A percentile compares a stretch with the other conserved stretches of the same genome.
Conservation (phyloP, 805 yeast species). For the Diddensiella caesifluorescens region DNA sequence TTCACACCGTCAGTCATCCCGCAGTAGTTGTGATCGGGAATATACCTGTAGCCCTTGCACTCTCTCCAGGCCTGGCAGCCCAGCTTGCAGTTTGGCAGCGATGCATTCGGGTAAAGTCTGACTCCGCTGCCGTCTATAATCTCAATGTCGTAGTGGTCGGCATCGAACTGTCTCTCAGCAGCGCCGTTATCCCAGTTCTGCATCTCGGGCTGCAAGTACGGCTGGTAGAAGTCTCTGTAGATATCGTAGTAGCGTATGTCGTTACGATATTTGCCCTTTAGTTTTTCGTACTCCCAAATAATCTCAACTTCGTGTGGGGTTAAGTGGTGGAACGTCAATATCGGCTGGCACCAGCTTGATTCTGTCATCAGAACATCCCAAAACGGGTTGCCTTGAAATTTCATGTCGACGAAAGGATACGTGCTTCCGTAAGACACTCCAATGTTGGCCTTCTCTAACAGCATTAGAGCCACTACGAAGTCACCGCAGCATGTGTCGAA, state of each 20-base stretch:
- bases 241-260: conserved; percentile 19
- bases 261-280: conserved; percentile 16
- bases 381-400: conserved; percentile 32
- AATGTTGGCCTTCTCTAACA: conserved; percentile 18
- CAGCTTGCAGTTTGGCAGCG: conserved; percentile 14
- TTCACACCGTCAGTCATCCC: conserved; percentile 1
- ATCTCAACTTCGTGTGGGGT: conserved; percentile 24
- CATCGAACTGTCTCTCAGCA: background rate
- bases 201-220: conserved; percentile 15
- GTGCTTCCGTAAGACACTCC: background rate
- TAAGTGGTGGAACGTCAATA: conserved; percentile 33
- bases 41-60: conserved; percentile 15
- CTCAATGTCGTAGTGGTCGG: conserved; percentile 3
- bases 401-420: conserved; percentile 11
- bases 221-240: conserved; percentile 21
- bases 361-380: conserved; percentile 13
- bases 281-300: conserved; percentile 32
- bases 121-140: conserved; percentile 5
- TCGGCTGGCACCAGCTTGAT: conserved; percentile 29
- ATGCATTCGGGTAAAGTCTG: conserved; percentile 13
- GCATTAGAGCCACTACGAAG: conserved; percentile 27
- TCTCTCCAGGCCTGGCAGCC: conserved; percentile 9
- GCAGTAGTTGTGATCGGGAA: conserved; percentile 7
- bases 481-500: conserved; percentile 34
- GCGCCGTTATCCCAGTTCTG: conserved; percentile 20